Conservation (phyloP, 768 basidiomycete species). For the Coprinopsis cinerea region DNA sequence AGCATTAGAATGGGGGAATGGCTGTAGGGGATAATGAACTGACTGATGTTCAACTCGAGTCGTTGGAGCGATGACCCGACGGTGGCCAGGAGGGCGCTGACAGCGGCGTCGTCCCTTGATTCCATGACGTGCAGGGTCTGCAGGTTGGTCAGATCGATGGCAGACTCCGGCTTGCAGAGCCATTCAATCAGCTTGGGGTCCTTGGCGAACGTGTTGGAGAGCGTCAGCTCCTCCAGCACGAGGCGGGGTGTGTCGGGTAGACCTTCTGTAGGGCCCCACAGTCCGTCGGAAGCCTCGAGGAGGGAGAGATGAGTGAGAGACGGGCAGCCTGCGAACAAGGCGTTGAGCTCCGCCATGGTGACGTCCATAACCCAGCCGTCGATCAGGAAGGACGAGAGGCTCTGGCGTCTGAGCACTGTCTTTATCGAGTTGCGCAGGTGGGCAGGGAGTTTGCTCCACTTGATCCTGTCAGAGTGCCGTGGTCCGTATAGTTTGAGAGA, state of each 20-base stretch:
- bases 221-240: conserved; percentile 6
- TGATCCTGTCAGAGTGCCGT: conserved; percentile 6
- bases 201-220: conserved; percentile 10
- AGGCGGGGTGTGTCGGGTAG: neutral
- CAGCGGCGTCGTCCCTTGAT: conserved; percentile 7
- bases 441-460: conserved; percentile 5
- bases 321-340: neutral
- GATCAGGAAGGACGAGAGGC: conserved; percentile 5
- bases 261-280: conserved; percentile 4
- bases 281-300: conserved; percentile 9
- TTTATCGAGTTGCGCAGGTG: conserved; percentile 7
- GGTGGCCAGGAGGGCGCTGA: neutral
- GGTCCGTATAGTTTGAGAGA: conserved; percentile 9
- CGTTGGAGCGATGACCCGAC: conserved; percentile 5
- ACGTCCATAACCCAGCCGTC: conserved; percentile 11
- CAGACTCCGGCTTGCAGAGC: conserved; percentile 10
- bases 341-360: conserved; percentile 6
- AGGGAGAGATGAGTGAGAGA: conserved; percentile 5
- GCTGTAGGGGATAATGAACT: neutral
- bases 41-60: conserved; percentile 10
- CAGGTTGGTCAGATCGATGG: conserved; percentile 8
- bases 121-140: conserved; percentile 9
- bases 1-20: neutral
- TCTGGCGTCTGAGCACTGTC: conserved; percentile 5
- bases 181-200: conserved; percentile 11